These are phyloP conservation scores for Physocladia obscura DNA, from an alignment of 192 early-diverging fungal species.

Conservation along the genomic window DNA sequence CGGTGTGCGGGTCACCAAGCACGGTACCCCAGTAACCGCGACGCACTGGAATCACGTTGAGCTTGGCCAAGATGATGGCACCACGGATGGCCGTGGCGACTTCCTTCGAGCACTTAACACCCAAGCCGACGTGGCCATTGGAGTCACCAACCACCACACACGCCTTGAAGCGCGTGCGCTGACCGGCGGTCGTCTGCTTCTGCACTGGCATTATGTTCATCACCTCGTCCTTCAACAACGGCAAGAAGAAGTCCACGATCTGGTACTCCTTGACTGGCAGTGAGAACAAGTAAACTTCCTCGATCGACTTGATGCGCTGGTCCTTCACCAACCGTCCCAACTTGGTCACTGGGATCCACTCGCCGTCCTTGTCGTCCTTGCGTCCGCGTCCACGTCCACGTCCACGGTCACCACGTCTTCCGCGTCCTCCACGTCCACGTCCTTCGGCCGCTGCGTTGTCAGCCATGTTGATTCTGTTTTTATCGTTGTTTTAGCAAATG, in stretches of 20 bases:
- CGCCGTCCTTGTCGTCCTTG: slow-evolving; percentile 82
- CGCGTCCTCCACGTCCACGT: slow-evolving; percentile 77
- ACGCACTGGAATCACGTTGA: slow-evolving; percentile 95
- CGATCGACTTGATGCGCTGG: slow-evolving; percentile 93
- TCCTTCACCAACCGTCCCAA: slow-evolving; percentile 98
- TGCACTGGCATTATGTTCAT: slow-evolving; percentile 99
- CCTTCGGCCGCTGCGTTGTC: slow-evolving; percentile 55
- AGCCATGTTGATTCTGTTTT: slow-evolving; percentile 24
- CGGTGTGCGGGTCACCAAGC: slow-evolving; percentile 96
- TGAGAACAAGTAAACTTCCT: slow-evolving; percentile 97
- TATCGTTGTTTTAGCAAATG: too few species aligned
- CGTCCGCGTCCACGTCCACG: slow-evolving; percentile 71
- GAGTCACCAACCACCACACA: slow-evolving; percentile 98
- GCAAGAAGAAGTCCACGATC: slow-evolving; percentile 94
- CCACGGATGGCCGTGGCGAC: slow-evolving; percentile 98
- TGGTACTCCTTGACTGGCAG: slow-evolving; percentile 99
- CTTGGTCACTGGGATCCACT: slow-evolving; percentile 95
- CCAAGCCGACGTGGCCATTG: slow-evolving; percentile 97
- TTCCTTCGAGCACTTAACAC: slow-evolving; percentile 99
- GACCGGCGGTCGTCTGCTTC: slow-evolving; percentile 99
- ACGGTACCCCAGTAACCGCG: slow-evolving; percentile 98
- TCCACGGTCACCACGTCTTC: slow-evolving; percentile 68
- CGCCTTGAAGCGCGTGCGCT: slow-evolving; percentile 99
- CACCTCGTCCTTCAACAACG: slow-evolving; percentile 96
- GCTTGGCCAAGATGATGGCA: slow-evolving; percentile 98